Evolutionary conservation across 352 stramenopile genomes (phyloP), one percentile per base, ranked within the genome.

Genomic region (Phytophthora vignae): DNA sequence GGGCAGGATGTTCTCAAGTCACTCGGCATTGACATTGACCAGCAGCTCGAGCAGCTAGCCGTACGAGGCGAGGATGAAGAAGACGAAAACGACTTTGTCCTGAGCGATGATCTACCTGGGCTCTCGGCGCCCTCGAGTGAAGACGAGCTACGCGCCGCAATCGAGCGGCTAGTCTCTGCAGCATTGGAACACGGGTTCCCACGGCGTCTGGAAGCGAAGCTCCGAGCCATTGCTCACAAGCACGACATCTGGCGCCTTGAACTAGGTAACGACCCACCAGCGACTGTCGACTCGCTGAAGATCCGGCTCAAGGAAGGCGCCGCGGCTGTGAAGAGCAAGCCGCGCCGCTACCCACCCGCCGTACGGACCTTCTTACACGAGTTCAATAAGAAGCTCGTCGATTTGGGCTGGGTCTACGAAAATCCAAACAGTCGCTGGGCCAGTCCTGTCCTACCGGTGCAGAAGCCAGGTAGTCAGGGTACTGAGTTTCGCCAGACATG

Each of bases 331-430:
- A 58, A 49, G 17, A 58, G 27, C 44, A 69, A 56, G 25, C 21
- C 40, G 8, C 19, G 36, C 14, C 14, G 49, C 3, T 60, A 69
- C 19, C 61, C 61, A 12, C 61, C 61, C 4, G 19, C 19, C 36
- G 25, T 62, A 9, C 61, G 40, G 10, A 25, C 15, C 21, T 69
- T 56, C 15, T 7, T 69, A 0, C 29, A 21, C 2, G 52, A 69
- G 4, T 57, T 61, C 36, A 69, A 69, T n/a, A 15, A 55, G 2
- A 27, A 49, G 9, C 29, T 69, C 7, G 61, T 62, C 6, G 38
- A 62, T 17, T 19, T 69, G 3, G 61, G 53, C 25, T 62, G 19
- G 31, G 42, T 63, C 12, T 40, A 40, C 8, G 33, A 40, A 11
- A 46, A 46, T 46, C 40, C 40, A 12, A 15, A 1, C 31, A 56